These are phyloP conservation scores for Podochytrium sp. DNA, from an alignment of 192 early-diverging fungal genomes.

Conservation along the genomic window DNA sequence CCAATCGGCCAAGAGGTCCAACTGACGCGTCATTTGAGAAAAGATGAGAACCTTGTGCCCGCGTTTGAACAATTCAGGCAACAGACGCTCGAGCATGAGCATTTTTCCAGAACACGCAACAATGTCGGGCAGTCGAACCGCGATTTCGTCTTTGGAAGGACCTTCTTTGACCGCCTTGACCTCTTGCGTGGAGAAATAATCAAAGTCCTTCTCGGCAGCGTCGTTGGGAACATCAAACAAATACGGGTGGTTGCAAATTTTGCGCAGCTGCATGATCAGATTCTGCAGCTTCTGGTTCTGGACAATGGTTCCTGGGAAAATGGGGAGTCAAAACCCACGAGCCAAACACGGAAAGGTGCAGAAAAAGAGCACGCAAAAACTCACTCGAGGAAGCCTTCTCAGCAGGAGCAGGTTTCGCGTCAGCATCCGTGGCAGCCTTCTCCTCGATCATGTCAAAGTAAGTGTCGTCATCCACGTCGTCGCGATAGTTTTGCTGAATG, in stretches of 20 bases:
- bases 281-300: slow-evolving; percentile 48
- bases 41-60: slow-evolving; percentile 95
- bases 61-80: slow-evolving; percentile 75
- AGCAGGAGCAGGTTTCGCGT: not conserved
- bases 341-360: not conserved
- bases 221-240: slow-evolving; percentile 80
- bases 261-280: slow-evolving; percentile 85
- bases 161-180: not conserved
- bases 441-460: slow-evolving; percentile 54
- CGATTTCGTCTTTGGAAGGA: not conserved
- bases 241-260: slow-evolving; percentile 96
- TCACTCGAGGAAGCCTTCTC: slow-evolving; percentile 4
- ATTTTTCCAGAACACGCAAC: slow-evolving; percentile 87
- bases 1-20: slow-evolving; percentile 79
- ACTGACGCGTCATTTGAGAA: slow-evolving; percentile 87
- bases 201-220: slow-evolving; percentile 51
- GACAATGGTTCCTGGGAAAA: slow-evolving; percentile 28
- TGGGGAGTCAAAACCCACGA: not conserved
- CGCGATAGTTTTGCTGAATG: slow-evolving; percentile 35
- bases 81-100: slow-evolving; percentile 77
- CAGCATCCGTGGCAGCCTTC: slow-evolving; percentile 22
- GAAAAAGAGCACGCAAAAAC: not conserved
- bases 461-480: slow-evolving; percentile 39
- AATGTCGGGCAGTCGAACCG: slow-evolving; percentile 42
- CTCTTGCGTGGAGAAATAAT: slow-evolving; percentile 4